phyloP scores from a whole-genome alignment of 768 basidiomycete species.

The Hypsizygus marmoreus region DNA sequence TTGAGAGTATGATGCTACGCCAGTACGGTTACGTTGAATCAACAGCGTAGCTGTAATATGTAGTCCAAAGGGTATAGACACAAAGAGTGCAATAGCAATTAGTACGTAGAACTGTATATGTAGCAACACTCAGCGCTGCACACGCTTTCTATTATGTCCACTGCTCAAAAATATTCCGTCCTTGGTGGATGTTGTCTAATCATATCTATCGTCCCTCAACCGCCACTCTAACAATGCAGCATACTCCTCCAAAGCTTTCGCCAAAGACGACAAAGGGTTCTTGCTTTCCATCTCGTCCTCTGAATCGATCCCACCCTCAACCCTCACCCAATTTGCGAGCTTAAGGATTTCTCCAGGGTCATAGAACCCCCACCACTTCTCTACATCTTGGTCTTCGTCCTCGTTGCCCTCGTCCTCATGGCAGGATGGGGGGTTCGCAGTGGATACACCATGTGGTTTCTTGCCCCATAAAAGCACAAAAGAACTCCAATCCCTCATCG shows the following conservation, averaged over 20 bases:
- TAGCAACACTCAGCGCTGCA: no score
- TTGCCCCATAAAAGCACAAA: slow-evolving; percentile 77
- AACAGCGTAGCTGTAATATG: no score
- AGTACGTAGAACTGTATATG: no score
- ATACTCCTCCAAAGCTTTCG: slow-evolving; percentile 58
- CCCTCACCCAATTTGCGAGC: slow-evolving; percentile 65
- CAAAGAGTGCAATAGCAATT: no score
- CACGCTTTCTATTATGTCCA: no score
- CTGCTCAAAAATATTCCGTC: no score
- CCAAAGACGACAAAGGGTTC: slow-evolving; percentile 32
- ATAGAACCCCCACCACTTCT: slow-evolving; percentile 80
- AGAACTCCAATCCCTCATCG: slow-evolving; percentile 69
- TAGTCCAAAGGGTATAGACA: no score
- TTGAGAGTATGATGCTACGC: slow-evolving; percentile 44
- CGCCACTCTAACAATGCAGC: slow-evolving; percentile 65
- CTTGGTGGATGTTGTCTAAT: no score
- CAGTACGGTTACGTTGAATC: slow-evolving; percentile 26
- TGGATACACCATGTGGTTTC: slow-evolving; percentile 35
- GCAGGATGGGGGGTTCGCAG: slow-evolving; percentile 22
- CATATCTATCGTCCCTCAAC: slow-evolving; percentile 37
- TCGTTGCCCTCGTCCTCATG: slow-evolving; percentile 22
- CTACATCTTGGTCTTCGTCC: slow-evolving; percentile 40
- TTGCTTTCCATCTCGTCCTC: slow-evolving; percentile 29
- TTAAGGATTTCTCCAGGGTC: slow-evolving; percentile 64
- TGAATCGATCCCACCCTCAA: slow-evolving; percentile 41